Percentiles rank a stretch among this genome's conserved stretches.
Evolutionary conservation across 768 basidiomycete species (phyloP).

Genomic region (Omphalotus guepiniiformis): DNA sequence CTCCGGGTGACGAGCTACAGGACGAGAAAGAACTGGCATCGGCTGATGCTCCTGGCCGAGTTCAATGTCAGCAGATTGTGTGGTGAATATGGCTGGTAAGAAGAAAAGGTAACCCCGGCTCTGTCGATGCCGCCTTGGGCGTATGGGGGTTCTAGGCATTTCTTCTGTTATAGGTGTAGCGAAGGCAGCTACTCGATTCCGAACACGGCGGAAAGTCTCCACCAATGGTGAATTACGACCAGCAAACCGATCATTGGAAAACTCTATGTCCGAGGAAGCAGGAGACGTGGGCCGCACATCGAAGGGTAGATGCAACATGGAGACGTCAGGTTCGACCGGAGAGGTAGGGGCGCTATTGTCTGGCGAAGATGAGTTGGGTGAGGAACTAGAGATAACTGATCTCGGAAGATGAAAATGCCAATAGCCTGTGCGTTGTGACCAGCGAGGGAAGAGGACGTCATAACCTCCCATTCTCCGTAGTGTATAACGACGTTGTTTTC

Average conservation of each 20-base stretch:
- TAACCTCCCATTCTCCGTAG: conserved; percentile 66
- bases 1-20: conserved; percentile 13
- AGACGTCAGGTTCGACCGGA: conserved; percentile 45
- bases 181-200: conserved; percentile 51
- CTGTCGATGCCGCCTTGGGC: conserved; percentile 39
- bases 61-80: conserved; percentile 36
- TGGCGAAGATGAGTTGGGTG: conserved; percentile 42
- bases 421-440: conserved; percentile 64
- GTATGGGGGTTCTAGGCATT: conserved; percentile 43
- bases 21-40: conserved; percentile 24
- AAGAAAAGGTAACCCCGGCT: conserved; percentile 72
- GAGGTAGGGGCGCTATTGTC: conserved; percentile 33
- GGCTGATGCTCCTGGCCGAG: conserved; percentile 27
- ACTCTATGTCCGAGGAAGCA: conserved; percentile 43
- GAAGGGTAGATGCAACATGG: conserved; percentile 62
- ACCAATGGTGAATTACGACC: conserved; percentile 40
- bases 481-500: conserved; percentile 55
- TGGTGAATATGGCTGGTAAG: conserved; percentile 74
- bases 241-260: conserved; percentile 38
- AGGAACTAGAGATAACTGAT: conserved; percentile 46
- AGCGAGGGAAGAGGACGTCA: conserved; percentile 73
- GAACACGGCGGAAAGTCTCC: conserved; percentile 51
- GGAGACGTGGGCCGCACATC: conserved; percentile 57
- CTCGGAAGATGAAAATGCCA: conserved; percentile 67
- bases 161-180: conserved; percentile 32